A percentile compares a stretch with the other conserved stretches of the same genome.
Conservation (phyloP, 2,329 filamentous ascomycete species). For the Aspergillus pseudoterreus region DNA sequence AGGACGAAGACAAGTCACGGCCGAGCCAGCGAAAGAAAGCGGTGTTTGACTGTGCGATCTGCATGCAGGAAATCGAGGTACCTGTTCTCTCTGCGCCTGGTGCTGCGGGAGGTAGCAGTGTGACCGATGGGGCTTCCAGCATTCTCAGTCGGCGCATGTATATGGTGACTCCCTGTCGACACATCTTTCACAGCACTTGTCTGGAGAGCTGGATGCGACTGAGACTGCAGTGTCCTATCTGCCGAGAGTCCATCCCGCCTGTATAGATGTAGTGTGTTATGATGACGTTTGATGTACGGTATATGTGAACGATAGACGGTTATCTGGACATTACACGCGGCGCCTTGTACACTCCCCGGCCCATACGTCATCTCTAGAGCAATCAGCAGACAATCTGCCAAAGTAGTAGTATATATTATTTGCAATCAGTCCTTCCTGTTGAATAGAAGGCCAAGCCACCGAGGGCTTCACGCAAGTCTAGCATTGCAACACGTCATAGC, state of each 20-base stretch:
- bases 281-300: neutral
- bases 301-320: neutral
- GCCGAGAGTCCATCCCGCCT: slow-evolving; percentile 82
- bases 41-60: slow-evolving; percentile 89
- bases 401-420: slow-evolving; percentile 2
- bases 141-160: slow-evolving; percentile 78
- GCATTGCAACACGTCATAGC: slow-evolving; percentile 11
- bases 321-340: too few relatives aligned
- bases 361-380: too few relatives aligned
- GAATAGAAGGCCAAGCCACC: slow-evolving; percentile 16
- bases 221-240: slow-evolving; percentile 89
- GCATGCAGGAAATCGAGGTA: slow-evolving; percentile 85
- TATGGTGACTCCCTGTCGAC: slow-evolving; percentile 96
- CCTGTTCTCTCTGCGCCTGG: slow-evolving; percentile 61
- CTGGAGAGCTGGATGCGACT: slow-evolving; percentile 96
- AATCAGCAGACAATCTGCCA: too few relatives aligned
- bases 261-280: slow-evolving; percentile 49
- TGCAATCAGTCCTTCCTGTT: slow-evolving; percentile 15
- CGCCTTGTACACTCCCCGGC: too few relatives aligned
- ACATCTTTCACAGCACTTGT: slow-evolving; percentile 91
- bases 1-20: slow-evolving; percentile 41
- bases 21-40: slow-evolving; percentile 51
- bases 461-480: slow-evolving; percentile 15
- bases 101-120: slow-evolving; percentile 47
- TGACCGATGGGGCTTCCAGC: slow-evolving; percentile 49